Evolutionary conservation across 768 basidiomycete species (phyloP).

Genomic region (Obba rivulosa): DNA sequence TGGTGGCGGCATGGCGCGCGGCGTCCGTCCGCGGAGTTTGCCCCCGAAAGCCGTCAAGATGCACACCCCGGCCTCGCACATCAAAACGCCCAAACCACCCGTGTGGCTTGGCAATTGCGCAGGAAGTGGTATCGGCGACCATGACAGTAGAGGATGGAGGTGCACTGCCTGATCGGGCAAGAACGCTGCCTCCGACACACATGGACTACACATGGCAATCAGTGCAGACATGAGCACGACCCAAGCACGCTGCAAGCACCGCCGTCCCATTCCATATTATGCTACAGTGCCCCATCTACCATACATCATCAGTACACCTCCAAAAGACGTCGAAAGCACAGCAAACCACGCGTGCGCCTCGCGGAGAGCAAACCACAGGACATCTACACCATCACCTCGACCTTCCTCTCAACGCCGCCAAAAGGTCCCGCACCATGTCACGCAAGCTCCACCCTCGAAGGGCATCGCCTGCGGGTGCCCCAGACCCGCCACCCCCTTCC

Average conservation of each 20-base stretch:
- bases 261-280: too few relatives aligned
- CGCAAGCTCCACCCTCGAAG: slow-evolving; percentile 18
- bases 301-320: too few relatives aligned
- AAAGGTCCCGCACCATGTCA: slow-evolving; percentile 25
- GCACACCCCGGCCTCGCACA: slow-evolving; percentile 19
- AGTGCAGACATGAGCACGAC: too few relatives aligned
- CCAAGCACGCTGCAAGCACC: too few relatives aligned
- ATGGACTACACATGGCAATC: too few relatives aligned
- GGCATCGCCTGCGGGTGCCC: background rate
- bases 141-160: too few relatives aligned
- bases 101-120: slow-evolving; percentile 5
- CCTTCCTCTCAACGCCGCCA: slow-evolving; percentile 15
- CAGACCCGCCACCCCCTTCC: slow-evolving; percentile 2
- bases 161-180: too few relatives aligned
- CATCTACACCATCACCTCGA: slow-evolving; percentile 1
- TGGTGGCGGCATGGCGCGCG: background rate
- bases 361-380: background rate
- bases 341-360: background rate
- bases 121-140: background rate
- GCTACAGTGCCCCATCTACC: too few relatives aligned
- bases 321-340: background rate
- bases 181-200: too few relatives aligned
- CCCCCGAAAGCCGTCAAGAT: slow-evolving; percentile 3
- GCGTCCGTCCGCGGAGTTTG: background rate
- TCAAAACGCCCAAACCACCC: slow-evolving; percentile 9